These are phyloP conservation scores for Hirsutella thompsonii DNA, from an alignment of 2,329 filamentous ascomycete species.

Conservation along the genomic window DNA sequence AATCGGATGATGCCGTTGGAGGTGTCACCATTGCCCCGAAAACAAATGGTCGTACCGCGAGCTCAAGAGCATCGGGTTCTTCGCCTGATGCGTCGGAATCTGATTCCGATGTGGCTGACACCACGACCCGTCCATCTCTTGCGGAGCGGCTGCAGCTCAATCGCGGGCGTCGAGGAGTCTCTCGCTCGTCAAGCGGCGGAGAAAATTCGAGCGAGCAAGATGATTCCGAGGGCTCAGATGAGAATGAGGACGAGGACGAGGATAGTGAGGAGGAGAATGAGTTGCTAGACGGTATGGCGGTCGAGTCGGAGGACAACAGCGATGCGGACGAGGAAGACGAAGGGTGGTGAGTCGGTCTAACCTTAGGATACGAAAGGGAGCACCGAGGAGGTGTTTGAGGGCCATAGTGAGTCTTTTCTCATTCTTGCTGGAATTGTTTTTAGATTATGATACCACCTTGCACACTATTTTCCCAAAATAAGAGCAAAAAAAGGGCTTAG, in stretches of 20 bases:
- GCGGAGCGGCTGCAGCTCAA: slow-evolving; percentile 10
- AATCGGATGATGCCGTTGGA: slow-evolving; percentile 7
- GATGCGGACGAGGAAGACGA: not conserved
- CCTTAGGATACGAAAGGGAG: no score
- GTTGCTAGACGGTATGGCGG: slow-evolving; percentile 19
- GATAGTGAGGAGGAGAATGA: slow-evolving; percentile 7
- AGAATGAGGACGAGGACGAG: slow-evolving; percentile 9
- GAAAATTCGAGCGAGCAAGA: slow-evolving; percentile 5
- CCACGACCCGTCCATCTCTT: slow-evolving; percentile 8
- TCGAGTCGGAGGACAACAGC: slow-evolving; percentile 12
- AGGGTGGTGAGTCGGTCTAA: no score
- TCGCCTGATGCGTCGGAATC: slow-evolving; percentile 4
- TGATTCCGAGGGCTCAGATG: slow-evolving; percentile 8
- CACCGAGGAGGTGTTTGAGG: no score
- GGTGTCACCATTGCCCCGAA: not conserved
- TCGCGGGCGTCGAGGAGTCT: slow-evolving; percentile 9
- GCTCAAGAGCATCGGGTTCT: no score
- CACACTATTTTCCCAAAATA: no score
- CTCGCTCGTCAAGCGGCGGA: slow-evolving; percentile 6
- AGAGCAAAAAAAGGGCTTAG: no score
- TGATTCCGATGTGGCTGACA: slow-evolving; percentile 6
- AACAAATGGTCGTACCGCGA: not conserved
- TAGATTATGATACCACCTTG: no score
- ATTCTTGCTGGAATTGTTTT: no score
- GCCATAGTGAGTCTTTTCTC: no score